A percentile compares a stretch with the other conserved stretches of the same genome.
These are phyloP conservation scores for Boletus huronensis DNA, from an alignment of 768 basidiomycete genomes.

Conservation along the genomic window DNA sequence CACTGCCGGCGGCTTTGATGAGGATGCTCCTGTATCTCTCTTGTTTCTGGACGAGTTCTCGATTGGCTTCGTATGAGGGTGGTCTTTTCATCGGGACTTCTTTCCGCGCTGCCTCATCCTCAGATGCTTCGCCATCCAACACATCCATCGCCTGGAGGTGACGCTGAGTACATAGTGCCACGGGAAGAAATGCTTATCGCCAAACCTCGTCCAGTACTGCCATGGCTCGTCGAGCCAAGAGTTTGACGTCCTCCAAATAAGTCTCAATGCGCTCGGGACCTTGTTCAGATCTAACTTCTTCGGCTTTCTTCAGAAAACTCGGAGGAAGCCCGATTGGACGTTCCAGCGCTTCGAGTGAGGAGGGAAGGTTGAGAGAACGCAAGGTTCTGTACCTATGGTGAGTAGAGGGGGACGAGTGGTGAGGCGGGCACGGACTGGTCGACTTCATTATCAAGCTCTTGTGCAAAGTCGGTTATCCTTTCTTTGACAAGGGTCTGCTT, in stretches of 20 bases:
- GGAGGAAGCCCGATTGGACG: constrained; percentile 85
- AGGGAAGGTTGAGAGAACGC: constrained; percentile 73
- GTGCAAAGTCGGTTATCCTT: constrained; percentile 56
- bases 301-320: constrained; percentile 79
- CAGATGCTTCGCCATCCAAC: constrained; percentile 85
- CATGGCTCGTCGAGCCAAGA: constrained; percentile 58
- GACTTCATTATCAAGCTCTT: constrained; percentile 56
- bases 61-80: constrained; percentile 79
- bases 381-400: constrained; percentile 47
- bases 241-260: constrained; percentile 68
- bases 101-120: constrained; percentile 69
- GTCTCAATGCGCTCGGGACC: constrained; percentile 70
- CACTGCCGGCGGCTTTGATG: constrained; percentile 67
- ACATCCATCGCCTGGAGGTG: constrained; percentile 73
- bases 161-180: not conserved
- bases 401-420: not conserved
- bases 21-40: constrained; percentile 71
- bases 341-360: constrained; percentile 84
- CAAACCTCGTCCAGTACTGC: constrained; percentile 73
- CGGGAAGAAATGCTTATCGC: not conserved
- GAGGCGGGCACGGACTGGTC: constrained; percentile 48
- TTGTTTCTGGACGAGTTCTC: constrained; percentile 66
- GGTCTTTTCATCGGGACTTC: constrained; percentile 46
- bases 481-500: constrained; percentile 69
- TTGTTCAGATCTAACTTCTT: constrained; percentile 76